Percentiles rank a stretch among this genome's conserved stretches.
These are phyloP conservation scores for Volvariella surrecta DNA, from an alignment of 1,284 basidiomycete species.

Conservation along the genomic window DNA sequence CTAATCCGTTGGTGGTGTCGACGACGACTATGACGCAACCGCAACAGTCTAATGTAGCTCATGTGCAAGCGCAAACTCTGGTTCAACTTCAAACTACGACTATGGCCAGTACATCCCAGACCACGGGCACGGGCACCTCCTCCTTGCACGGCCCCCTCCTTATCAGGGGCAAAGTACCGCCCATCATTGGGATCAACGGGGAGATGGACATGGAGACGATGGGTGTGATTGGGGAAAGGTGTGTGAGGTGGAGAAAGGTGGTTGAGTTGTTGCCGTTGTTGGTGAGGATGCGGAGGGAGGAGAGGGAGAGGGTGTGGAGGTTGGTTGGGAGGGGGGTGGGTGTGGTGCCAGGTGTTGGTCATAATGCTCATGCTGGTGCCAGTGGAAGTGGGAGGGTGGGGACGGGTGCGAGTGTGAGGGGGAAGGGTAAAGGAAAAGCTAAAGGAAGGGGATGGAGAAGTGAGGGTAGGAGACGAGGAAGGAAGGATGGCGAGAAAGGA, in stretches of 20 bases:
- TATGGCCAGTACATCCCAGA: too few species aligned
- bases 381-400: too few species aligned
- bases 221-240: not conserved
- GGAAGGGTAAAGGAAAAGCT: slow-evolving; percentile 2
- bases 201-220: not conserved
- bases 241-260: not conserved
- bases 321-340: slow-evolving; percentile 4
- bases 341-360: slow-evolving; percentile 1
- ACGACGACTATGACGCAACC: too few species aligned
- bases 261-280: not conserved
- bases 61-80: too few species aligned
- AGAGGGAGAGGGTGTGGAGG: not conserved
- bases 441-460: slow-evolving; percentile 7
- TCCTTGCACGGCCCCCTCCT: not conserved
- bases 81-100: too few species aligned
- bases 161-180: not conserved
- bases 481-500: not conserved
- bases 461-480: slow-evolving; percentile 8
- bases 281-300: not conserved
- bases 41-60: too few species aligned
- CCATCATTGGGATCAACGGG: not conserved
- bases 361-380: too few species aligned
- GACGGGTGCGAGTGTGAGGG: too few species aligned
- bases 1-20: too few species aligned
- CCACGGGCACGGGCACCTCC: not conserved